phyloP scores from a whole-genome alignment of 495 filamentous ascomycete species.

The Hypoxylon fragiforme region DNA sequence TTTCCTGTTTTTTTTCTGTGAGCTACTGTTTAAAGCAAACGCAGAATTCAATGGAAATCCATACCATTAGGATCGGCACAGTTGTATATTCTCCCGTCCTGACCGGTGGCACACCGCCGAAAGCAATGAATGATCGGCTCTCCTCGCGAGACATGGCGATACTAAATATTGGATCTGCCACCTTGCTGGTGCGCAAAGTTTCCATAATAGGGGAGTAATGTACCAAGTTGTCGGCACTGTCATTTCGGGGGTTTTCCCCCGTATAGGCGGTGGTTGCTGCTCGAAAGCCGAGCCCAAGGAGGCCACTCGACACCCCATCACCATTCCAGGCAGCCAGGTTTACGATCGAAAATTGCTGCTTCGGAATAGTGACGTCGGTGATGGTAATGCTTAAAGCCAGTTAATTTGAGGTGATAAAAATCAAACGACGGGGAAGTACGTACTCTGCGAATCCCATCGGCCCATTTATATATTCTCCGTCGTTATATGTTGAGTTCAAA shows the following conservation, averaged over 20 bases:
- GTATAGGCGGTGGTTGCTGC: conserved; percentile 35
- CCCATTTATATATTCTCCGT: conserved; percentile 57
- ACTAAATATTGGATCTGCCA: conserved; percentile 32
- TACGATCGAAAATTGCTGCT: conserved; percentile 58
- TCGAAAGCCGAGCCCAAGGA: conserved; percentile 63
- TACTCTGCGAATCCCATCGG: conserved; percentile 56
- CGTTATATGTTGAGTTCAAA: conserved; percentile 60
- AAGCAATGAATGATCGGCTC: conserved; percentile 37
- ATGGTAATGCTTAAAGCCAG: conserved; percentile 44
- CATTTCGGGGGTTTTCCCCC: conserved; percentile 24
- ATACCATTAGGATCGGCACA: conserved; percentile 34
- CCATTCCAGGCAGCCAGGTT: conserved; percentile 51
- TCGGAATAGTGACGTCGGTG: conserved; percentile 50
- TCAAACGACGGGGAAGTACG: neutral
- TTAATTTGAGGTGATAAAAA: neutral
- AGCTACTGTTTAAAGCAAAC: neutral
- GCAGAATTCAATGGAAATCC: neutral
- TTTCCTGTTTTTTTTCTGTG: conserved; percentile 4
- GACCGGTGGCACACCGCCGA: conserved; percentile 39
- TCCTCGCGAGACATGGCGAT: conserved; percentile 38
- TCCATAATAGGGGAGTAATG: conserved; percentile 35
- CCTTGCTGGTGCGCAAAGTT: conserved; percentile 32
- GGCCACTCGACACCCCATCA: conserved; percentile 51
- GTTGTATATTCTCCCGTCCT: conserved; percentile 34
- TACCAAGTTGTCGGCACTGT: conserved; percentile 29